A percentile compares a stretch with the other conserved stretches of the same genome.
Evolutionary conservation across 1,284 basidiomycete species (phyloP).

Genomic region (Cutaneotrichosporon sp.): DNA sequence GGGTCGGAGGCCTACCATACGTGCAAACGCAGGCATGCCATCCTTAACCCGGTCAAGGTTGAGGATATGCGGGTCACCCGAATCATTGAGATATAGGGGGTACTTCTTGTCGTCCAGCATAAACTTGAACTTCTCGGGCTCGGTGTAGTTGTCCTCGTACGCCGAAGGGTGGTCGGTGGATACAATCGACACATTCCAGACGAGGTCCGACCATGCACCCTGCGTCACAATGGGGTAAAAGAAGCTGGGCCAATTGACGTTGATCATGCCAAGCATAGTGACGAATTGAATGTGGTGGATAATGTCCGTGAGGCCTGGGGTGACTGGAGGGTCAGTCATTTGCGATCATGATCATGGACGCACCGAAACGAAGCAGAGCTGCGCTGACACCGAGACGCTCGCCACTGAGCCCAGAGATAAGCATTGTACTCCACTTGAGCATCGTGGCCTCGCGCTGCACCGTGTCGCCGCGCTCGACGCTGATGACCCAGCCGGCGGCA

Average conservation of each 20-base stretch:
- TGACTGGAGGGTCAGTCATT: constrained; percentile 56
- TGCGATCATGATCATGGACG: constrained; percentile 29
- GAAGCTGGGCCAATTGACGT: constrained; percentile 89
- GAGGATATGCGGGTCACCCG: constrained; percentile 50
- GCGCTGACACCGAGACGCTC: constrained; percentile 78
- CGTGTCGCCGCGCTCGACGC: constrained; percentile 26
- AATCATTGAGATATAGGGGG: constrained; percentile 68
- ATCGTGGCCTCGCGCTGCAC: constrained; percentile 31
- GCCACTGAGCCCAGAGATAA: constrained; percentile 88
- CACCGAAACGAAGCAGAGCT: constrained; percentile 81
- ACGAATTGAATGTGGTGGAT: constrained; percentile 82
- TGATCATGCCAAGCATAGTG: constrained; percentile 75
- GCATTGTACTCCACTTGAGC: constrained; percentile 67
- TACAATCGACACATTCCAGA: constrained; percentile 73
- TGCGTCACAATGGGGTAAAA: constrained; percentile 80
- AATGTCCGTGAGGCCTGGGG: constrained; percentile 86
- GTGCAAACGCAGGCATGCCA: constrained; percentile 74
- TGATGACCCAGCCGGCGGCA: constrained; percentile 65
- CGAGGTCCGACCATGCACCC: constrained; percentile 78
- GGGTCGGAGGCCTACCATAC: constrained; percentile 70
- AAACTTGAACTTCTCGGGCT: constrained; percentile 59
- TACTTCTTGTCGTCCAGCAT: constrained; percentile 67
- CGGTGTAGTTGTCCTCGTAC: constrained; percentile 55
- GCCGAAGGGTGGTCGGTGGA: constrained; percentile 59
- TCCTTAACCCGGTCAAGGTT: constrained; percentile 36